Conservation (phyloP, 1,284 basidiomycete genomes). For the Lentinus polychrous region DNA sequence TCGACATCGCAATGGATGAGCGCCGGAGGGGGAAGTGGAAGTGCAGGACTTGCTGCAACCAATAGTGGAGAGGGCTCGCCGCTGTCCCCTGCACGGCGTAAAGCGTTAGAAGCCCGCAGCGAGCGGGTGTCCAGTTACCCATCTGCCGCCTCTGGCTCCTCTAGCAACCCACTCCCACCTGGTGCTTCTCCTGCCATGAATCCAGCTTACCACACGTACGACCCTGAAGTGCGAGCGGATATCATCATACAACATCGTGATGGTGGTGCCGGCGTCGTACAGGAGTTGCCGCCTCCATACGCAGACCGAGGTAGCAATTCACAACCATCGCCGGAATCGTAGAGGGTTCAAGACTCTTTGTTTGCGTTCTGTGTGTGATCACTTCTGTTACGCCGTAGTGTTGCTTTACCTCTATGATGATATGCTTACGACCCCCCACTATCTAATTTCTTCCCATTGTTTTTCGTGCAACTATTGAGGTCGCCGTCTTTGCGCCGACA, state of each 20-base stretch:
- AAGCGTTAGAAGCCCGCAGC: neutral
- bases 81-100: neutral
- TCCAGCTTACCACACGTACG: neutral
- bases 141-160: neutral
- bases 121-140: neutral
- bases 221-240: conserved; percentile 21
- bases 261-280: conserved; percentile 22
- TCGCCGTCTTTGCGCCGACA: no score
- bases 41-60: conserved; percentile 28
- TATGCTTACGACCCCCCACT: no score
- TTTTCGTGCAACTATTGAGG: no score
- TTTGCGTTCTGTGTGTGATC: no score
- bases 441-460: no score
- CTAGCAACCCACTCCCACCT: neutral
- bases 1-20: no score
- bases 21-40: conserved; percentile 10
- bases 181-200: neutral
- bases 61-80: conserved; percentile 9
- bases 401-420: no score
- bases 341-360: neutral
- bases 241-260: conserved; percentile 28
- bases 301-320: neutral
- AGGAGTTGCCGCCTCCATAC: conserved; percentile 28
- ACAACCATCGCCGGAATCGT: neutral
- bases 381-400: no score